Conservation (phyloP, 2,329 filamentous ascomycete species). For the Ophiosphaerella herpotricha region DNA sequence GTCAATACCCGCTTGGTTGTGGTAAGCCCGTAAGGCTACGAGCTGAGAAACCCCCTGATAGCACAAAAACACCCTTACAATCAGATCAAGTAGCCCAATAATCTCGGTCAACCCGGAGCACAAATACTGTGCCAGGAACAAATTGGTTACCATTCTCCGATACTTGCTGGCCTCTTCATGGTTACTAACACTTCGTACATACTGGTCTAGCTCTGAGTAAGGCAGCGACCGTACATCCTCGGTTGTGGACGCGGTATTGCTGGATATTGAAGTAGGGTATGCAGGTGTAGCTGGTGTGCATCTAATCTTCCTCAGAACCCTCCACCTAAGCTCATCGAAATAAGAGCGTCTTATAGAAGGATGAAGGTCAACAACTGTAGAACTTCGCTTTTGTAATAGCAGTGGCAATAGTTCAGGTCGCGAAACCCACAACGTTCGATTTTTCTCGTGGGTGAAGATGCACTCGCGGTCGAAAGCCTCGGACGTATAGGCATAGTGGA, state of each 20-base stretch:
- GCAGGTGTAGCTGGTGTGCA: slow-evolving; percentile 47
- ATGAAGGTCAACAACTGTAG: slow-evolving; percentile 41
- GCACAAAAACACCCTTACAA: slow-evolving; percentile 67
- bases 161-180: slow-evolving; percentile 36
- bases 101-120: slow-evolving; percentile 44
- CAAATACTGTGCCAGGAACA: slow-evolving; percentile 50
- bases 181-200: slow-evolving; percentile 28
- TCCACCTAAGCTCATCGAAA: slow-evolving; percentile 43
- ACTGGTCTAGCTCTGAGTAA: slow-evolving; percentile 48
- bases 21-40: slow-evolving; percentile 9
- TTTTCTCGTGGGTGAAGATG: slow-evolving; percentile 57
- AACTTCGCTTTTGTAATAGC: slow-evolving; percentile 18
- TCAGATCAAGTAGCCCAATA: slow-evolving; percentile 71
- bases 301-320: slow-evolving; percentile 42
- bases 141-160: slow-evolving; percentile 43
- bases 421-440: slow-evolving; percentile 62
- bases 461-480: slow-evolving; percentile 66
- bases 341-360: slow-evolving; percentile 6
- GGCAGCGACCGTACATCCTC: slow-evolving; percentile 46
- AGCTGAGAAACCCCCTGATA: slow-evolving; percentile 29
- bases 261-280: slow-evolving; percentile 33
- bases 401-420: slow-evolving; percentile 56
- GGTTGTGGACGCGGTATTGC: slow-evolving; percentile 4
- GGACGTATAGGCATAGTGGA: slow-evolving; percentile 65
- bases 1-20: background rate